phyloP scores from a whole-genome alignment of 345 rosid genomes.

The Cardamine resedifolia region DNA sequence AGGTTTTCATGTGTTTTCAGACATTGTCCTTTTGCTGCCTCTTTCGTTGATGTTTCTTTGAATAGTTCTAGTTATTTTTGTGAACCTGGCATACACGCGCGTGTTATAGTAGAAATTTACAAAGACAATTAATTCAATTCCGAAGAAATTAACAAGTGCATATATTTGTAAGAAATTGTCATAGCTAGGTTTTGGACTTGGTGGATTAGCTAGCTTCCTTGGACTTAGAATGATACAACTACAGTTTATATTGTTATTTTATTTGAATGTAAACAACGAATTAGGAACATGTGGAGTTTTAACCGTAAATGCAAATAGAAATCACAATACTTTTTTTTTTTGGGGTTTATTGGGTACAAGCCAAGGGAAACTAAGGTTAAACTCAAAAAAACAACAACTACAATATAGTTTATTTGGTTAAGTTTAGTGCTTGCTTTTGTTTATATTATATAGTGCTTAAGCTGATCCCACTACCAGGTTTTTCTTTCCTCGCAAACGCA shows the following conservation, averaged over 20 bases:
- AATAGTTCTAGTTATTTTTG: neutral
- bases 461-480: slow-evolving; percentile 17
- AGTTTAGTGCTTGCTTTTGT: slow-evolving; percentile 17
- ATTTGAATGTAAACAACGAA: neutral
- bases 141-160: neutral
- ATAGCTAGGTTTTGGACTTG: neutral
- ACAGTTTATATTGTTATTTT: neutral
- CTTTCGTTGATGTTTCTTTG: slow-evolving; percentile 23
- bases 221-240: neutral
- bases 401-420: neutral
- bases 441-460: neutral
- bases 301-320: neutral
- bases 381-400: neutral
- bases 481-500: neutral
- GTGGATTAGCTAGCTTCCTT: neutral
- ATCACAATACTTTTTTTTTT: neutral
- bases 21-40: slow-evolving; percentile 31
- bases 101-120: neutral
- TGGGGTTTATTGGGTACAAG: neutral
- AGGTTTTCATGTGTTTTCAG: slow-evolving; percentile 20
- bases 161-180: neutral
- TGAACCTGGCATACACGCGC: neutral
- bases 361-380: neutral
- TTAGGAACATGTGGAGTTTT: neutral
- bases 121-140: neutral